Conservation (phyloP, 345 rosid genomes). For the Gossypium bickii region DNA sequence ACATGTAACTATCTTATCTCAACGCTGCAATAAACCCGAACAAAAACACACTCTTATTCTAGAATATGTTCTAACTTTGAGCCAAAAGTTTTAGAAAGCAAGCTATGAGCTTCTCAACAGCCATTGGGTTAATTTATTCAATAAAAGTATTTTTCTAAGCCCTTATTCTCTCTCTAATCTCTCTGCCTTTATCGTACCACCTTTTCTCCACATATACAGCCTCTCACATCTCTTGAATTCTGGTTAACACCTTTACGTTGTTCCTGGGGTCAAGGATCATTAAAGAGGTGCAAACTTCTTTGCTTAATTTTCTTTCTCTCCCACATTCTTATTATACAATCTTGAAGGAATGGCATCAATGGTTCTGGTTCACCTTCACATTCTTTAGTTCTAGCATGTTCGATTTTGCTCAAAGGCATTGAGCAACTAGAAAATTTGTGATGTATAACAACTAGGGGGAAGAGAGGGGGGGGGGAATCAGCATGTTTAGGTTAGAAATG, state of each 20-base stretch:
- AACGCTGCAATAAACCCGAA: background rate
- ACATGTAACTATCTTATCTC: background rate
- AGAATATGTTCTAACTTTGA: background rate
- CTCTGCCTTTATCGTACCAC: background rate
- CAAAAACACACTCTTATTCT: background rate
- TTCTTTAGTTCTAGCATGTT: background rate
- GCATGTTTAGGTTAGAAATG: background rate
- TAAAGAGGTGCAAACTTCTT: slow-evolving; percentile 32
- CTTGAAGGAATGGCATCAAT: background rate
- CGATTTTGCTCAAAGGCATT: background rate
- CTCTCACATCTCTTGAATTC: slow-evolving; percentile 60
- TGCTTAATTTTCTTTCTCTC: background rate
- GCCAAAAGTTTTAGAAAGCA: background rate
- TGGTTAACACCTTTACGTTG: slow-evolving; percentile 52
- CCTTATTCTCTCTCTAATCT: background rate
- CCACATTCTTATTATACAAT: background rate
- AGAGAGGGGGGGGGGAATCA: background rate
- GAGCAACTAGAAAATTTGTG: background rate
- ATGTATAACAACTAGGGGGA: background rate
- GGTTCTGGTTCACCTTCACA: background rate
- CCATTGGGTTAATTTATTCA: background rate
- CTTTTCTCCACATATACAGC: slow-evolving; percentile 24
- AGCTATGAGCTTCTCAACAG: background rate
- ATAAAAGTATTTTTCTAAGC: background rate
- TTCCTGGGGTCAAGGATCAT: slow-evolving; percentile 44